Conservation (phyloP, 192 early-diverging fungal species). For the Gonapodya prolifera region DNA sequence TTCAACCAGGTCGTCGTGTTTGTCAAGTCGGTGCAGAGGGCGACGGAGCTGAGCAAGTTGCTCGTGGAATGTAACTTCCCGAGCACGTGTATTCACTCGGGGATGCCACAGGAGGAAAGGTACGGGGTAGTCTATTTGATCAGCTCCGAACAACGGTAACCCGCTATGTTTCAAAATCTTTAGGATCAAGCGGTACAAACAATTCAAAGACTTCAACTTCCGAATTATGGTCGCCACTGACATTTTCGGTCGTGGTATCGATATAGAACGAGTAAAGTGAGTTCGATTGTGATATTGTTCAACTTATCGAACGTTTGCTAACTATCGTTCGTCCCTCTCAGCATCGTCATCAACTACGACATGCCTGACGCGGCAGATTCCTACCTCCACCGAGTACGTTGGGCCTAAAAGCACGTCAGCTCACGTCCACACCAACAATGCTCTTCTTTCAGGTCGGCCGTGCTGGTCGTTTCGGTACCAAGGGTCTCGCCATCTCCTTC, state of each 20-base stretch:
- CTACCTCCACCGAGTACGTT: constrained; percentile 76
- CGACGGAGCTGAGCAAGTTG: constrained; percentile 75
- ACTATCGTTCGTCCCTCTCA: too few relatives aligned
- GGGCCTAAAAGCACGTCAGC: too few relatives aligned
- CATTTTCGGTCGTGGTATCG: constrained; percentile 96
- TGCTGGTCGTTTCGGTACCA: constrained; percentile 98
- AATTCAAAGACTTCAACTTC: constrained; percentile 88
- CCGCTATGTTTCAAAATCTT: constrained; percentile 87
- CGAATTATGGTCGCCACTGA: constrained; percentile 97
- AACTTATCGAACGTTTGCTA: too few relatives aligned
- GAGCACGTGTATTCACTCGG: constrained; percentile 81
- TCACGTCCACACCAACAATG: too few relatives aligned
- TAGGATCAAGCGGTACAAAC: constrained; percentile 77
- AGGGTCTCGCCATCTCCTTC: constrained; percentile 93
- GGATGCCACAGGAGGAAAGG: constrained; percentile 85
- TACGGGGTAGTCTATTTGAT: constrained; percentile 76
- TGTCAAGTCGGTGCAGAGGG: constrained; percentile 80
- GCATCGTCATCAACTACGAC: constrained; percentile 98
- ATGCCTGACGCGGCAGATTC: constrained; percentile 81
- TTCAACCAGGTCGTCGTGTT: constrained; percentile 99
- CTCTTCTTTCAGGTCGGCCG: constrained; percentile 61
- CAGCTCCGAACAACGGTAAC: constrained; percentile 93
- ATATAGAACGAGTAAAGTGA: constrained; percentile 98
- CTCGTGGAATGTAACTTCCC: constrained; percentile 86
- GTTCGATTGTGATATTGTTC: too few relatives aligned